phyloP scores from a whole-genome alignment of 345 rosid species.

The Sapria himalayana region DNA sequence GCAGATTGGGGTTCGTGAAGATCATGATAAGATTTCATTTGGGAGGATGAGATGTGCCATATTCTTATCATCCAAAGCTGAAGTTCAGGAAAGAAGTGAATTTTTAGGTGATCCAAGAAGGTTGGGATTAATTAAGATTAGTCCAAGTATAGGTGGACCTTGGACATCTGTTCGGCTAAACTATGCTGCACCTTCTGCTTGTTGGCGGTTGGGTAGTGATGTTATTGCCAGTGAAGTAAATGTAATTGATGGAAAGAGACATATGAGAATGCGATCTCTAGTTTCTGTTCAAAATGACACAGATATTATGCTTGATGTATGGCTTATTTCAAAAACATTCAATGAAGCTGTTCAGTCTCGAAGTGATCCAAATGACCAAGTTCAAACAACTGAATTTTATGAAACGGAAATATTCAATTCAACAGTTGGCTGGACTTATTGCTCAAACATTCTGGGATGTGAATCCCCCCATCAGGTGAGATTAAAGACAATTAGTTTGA shows the following conservation, averaged over 20 bases:
- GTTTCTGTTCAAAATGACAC: conserved; percentile 57
- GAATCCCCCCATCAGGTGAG: conserved; percentile 15
- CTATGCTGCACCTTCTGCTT: conserved; percentile 95
- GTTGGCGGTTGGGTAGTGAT: conserved; percentile 84
- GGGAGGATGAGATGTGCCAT: conserved; percentile 64
- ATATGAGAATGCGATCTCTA: conserved; percentile 70
- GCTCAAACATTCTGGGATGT: conserved; percentile 10
- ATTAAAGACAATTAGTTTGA: not conserved
- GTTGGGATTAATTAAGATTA: conserved; percentile 78
- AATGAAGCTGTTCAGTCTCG: conserved; percentile 8
- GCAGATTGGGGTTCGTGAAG: conserved; percentile 26
- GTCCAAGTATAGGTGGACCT: conserved; percentile 80
- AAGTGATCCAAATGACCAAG: conserved; percentile 10
- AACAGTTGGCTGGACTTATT: conserved; percentile 28
- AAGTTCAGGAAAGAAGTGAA: conserved; percentile 23
- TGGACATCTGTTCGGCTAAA: conserved; percentile 90
- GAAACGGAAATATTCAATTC: conserved; percentile 29
- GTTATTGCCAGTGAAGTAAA: conserved; percentile 90
- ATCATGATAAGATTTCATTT: conserved; percentile 13
- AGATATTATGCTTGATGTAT: conserved; percentile 41
- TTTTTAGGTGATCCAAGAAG: conserved; percentile 16
- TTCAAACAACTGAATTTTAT: conserved; percentile 24
- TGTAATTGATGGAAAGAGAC: conserved; percentile 60
- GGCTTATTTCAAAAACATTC: conserved; percentile 36
- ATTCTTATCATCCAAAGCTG: conserved; percentile 33